Evolutionary conservation across 1,284 basidiomycete genomes (phyloP), one percentile per base, ranked within the genome.

Genomic region (Cystobasidium slooffiae): DNA sequence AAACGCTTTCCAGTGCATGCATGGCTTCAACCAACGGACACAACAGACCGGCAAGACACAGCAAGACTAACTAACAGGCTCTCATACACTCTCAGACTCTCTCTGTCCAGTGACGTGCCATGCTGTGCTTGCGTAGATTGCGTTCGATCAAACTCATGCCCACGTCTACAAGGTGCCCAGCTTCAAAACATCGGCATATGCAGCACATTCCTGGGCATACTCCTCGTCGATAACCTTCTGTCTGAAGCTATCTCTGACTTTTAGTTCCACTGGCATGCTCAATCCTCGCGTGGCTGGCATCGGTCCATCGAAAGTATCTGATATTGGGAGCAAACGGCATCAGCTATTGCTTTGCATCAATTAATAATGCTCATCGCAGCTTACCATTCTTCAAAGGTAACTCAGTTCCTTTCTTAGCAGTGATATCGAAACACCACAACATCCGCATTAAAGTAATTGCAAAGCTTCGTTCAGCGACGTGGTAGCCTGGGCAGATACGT

Each of bases 401-500:
- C 22, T 47, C 22, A 7, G 44, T 49, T 14, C 61, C 61, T 24
- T 47, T 43, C 24, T 18, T 49, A 12, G 44, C 61, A 24, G 51
- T 10, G 24, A 53, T 52, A 24, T 67, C 24, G 49, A 67, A 67
- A 24, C n/a, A 41, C 64, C 51, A 67, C 6, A 67, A 22, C 41
- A 67, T 41, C 1, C 53, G 49, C 37, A 46, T 56, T 22, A 67
- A 9, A 6, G 37, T 56, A 22, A 67, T 55, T 14, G 43, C 49
- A 56, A 67, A 41, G 53, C 39, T 67, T 12, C 64, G 47, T 31
- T 67, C 64, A 6, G 47, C 47, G 46, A 67, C 51, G 31, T 53
- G 51, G 47, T 53, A 53, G 18, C 64, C 64, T 52, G 64, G 49
- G 37, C 64, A 53, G 20, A 55, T 53, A 14, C 51, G 47, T 18